These are phyloP conservation scores for Cercospora zeina DNA, from an alignment of 2,329 filamentous ascomycete species.

Conservation along the genomic window DNA sequence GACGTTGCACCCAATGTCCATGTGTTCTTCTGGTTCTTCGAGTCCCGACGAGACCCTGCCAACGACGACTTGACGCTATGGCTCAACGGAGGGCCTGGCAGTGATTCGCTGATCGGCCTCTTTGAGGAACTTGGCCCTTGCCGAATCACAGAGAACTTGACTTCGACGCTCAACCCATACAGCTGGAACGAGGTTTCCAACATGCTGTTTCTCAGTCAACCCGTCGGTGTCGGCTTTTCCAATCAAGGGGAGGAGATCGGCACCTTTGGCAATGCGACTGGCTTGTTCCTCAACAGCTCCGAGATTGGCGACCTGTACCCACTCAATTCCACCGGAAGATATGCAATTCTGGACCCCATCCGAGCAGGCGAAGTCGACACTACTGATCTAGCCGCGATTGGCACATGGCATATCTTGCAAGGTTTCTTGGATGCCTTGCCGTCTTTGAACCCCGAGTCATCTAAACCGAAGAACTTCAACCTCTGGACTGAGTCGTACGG, in stretches of 20 bases:
- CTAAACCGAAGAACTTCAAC: conserved; percentile 45
- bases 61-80: conserved; percentile 61
- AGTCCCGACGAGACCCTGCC: conserved; percentile 54
- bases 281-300: conserved; percentile 49
- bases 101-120: conserved; percentile 58
- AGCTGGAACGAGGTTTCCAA: conserved; percentile 65
- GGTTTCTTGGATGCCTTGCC: conserved; percentile 55
- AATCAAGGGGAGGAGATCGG: conserved; percentile 44
- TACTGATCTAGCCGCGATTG: conserved; percentile 57
- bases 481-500: conserved; percentile 39
- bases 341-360: conserved; percentile 53
- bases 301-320: conserved; percentile 32
- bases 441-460: conserved; percentile 48
- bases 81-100: conserved; percentile 61
- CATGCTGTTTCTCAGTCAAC: conserved; percentile 71
- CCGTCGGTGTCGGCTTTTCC: conserved; percentile 60
- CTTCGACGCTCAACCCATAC: conserved; percentile 60
- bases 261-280: conserved; percentile 39
- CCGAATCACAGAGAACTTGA: conserved; percentile 47
- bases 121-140: conserved; percentile 53
- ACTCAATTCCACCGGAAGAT: conserved; percentile 45
- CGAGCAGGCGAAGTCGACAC: conserved; percentile 50
- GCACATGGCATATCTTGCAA: conserved; percentile 58
- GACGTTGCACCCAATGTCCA: conserved; percentile 42
- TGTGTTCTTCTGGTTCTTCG: conserved; percentile 68